Percentiles rank a stretch among this genome's conserved stretches.
phyloP scores from a whole-genome alignment of 2,329 filamentous ascomycete genomes.

The Fusarium torulosum region DNA sequence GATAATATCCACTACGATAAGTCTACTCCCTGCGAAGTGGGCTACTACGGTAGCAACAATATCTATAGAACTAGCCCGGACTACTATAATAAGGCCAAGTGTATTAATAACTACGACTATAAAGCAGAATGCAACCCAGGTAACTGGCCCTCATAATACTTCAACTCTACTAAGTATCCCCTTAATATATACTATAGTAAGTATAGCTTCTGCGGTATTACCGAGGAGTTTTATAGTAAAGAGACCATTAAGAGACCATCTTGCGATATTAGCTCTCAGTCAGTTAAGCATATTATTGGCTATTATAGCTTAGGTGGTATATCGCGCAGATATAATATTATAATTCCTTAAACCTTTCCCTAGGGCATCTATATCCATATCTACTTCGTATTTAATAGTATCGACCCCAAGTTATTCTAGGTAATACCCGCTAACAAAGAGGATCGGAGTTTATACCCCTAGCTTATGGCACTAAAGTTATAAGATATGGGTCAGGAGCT shows the following conservation, averaged over 20 bases:
- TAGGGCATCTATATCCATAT: too few species aligned
- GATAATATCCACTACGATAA: background rate
- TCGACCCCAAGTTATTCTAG: too few species aligned
- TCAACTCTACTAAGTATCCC: slow-evolving; percentile 3
- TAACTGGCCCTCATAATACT: background rate
- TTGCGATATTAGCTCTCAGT: background rate
- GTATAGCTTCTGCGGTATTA: slow-evolving; percentile 11
- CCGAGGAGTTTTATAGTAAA: slow-evolving; percentile 12
- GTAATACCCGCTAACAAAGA: too few species aligned
- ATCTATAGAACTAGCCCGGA: background rate
- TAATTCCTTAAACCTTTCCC: too few species aligned
- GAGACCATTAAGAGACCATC: background rate
- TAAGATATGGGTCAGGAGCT: too few species aligned
- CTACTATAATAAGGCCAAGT: background rate
- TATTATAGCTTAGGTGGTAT: too few species aligned
- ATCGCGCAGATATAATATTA: too few species aligned
- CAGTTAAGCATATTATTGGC: slow-evolving; percentile 44
- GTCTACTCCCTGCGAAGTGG: background rate
- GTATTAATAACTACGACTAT: background rate
- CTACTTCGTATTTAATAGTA: too few species aligned
- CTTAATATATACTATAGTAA: slow-evolving; percentile 13
- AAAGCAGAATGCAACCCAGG: slow-evolving; percentile 1
- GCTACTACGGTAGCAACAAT: background rate
- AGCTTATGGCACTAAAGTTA: too few species aligned
- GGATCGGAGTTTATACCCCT: too few species aligned